phyloP scores from a whole-genome alignment of 2,329 filamentous ascomycete species.

The Hypoxylon sp. region DNA sequence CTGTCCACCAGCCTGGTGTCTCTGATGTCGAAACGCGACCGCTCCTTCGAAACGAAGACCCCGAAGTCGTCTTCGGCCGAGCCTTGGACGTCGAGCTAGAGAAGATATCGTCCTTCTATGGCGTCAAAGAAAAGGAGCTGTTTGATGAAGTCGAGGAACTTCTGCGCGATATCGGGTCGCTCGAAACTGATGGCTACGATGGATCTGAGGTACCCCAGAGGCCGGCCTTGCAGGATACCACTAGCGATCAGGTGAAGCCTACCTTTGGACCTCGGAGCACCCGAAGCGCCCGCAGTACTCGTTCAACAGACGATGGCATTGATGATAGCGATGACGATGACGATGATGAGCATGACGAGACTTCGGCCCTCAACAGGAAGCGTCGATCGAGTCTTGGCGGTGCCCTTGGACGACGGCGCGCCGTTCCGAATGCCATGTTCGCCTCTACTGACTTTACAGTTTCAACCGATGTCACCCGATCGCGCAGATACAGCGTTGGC shows the following conservation, averaged over 20 bases:
- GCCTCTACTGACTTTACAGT: slow-evolving; percentile 70
- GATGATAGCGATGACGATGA: slow-evolving; percentile 70
- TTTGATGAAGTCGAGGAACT: slow-evolving; percentile 84
- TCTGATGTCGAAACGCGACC: slow-evolving; percentile 88
- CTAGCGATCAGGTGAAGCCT: slow-evolving; percentile 59
- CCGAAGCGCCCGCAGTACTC: slow-evolving; percentile 61
- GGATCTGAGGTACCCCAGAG: slow-evolving; percentile 55
- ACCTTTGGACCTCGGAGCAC: slow-evolving; percentile 51
- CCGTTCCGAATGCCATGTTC: slow-evolving; percentile 56
- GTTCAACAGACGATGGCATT: slow-evolving; percentile 69
- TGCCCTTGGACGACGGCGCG: slow-evolving; percentile 57
- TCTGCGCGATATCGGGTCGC: slow-evolving; percentile 79
- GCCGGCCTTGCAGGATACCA: slow-evolving; percentile 40
- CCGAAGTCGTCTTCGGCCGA: slow-evolving; percentile 84
- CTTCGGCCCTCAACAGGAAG: slow-evolving; percentile 65
- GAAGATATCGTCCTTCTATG: slow-evolving; percentile 93
- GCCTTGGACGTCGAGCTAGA: slow-evolving; percentile 91
- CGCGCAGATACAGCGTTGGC: slow-evolving; percentile 75
- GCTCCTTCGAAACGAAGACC: slow-evolving; percentile 80
- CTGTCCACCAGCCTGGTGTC: slow-evolving; percentile 73
- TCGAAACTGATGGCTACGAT: slow-evolving; percentile 71
- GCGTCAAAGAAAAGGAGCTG: slow-evolving; percentile 89
- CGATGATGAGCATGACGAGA: slow-evolving; percentile 62
- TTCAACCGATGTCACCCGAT: slow-evolving; percentile 72
- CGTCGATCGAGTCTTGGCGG: slow-evolving; percentile 58